Base-by-base conservation (phyloP, 768 basidiomycete species). In the Rhizopogon vinicolor region DNA sequence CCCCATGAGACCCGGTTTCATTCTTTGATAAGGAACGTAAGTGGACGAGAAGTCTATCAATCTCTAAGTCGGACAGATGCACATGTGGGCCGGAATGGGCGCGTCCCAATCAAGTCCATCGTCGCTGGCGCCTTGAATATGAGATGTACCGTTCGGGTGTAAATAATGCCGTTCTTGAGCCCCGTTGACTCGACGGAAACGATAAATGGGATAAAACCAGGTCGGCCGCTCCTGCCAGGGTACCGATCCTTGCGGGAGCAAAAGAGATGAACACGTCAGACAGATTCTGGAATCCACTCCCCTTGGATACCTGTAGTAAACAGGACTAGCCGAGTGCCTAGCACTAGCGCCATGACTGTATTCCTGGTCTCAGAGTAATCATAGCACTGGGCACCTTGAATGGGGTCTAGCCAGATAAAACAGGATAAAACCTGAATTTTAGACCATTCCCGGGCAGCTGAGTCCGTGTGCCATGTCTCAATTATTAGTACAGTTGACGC, bases 151-250 rank as follows among this genome's bases (percentile, higher is more conserved):
- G 25, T 25, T 25, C 25, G 3, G 25, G 25, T 25, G 25, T 25
- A 6, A 58, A 62, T 0, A 72, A 67, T 31, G 62, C 66, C 31
- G 70, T 81, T 6, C 64, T 63, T 40, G 50, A 59, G 13, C 79
- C 83, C 53, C 65, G 72, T 1, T 84, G 78, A 77, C 59, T 84
- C 44, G 57, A 25, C 4, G 58, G 5, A 63, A 66, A 33, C 22
- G 66, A 84, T n/a, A 70, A 78, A 51, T 83, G 81, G 82, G 62
- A 62, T 18, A 74, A 73, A 61, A 74, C 81, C 59, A 69, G 14
- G 61, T 62, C 1, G 72, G 76, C 41, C 64, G 68, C 33, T 79
- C 80, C 48, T 25, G 5, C 54, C 75, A 28, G 83, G 82, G 61
- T 44, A 80, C 68, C 12, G 44, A 14, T 53, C 10, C 16, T 53